Conservation (phyloP, 306 rosid genomes). For the Senna siamea region DNA sequence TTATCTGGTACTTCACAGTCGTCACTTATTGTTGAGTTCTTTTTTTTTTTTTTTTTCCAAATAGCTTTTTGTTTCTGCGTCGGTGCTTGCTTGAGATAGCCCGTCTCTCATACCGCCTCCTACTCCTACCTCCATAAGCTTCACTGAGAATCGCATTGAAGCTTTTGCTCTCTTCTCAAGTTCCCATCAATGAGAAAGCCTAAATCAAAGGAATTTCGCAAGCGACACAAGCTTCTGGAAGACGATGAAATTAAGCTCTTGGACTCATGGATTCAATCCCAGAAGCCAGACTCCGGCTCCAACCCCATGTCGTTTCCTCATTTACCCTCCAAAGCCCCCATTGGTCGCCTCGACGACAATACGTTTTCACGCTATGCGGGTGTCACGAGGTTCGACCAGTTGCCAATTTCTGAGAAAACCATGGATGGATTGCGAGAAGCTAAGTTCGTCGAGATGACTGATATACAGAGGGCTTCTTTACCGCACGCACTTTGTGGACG, state of each 20-base stretch:
- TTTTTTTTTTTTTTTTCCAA: too few species aligned
- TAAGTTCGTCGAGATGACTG: constrained; percentile 69
- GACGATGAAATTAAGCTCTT: constrained; percentile 54
- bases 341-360: constrained; percentile 49
- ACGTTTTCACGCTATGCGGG: constrained; percentile 73
- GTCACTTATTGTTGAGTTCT: too few species aligned
- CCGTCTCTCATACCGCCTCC: too few species aligned
- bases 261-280: constrained; percentile 59
- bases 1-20: too few species aligned
- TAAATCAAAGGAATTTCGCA: constrained; percentile 55
- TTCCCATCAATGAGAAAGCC: constrained; percentile 53
- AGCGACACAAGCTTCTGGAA: constrained; percentile 52
- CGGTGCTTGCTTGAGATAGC: too few species aligned
- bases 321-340: constrained; percentile 42
- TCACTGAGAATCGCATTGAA: too few species aligned
- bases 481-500: constrained; percentile 87
- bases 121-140: too few species aligned
- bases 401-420: constrained; percentile 71
- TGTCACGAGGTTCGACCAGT: constrained; percentile 56
- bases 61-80: too few species aligned
- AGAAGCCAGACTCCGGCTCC: constrained; percentile 63
- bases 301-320: constrained; percentile 66
- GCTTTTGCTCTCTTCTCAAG: too few species aligned
- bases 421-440: constrained; percentile 54
- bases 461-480: constrained; percentile 81